These are phyloP conservation scores for Iris pallida DNA, from an alignment of 116 monocot species.

Conservation along the genomic window DNA sequence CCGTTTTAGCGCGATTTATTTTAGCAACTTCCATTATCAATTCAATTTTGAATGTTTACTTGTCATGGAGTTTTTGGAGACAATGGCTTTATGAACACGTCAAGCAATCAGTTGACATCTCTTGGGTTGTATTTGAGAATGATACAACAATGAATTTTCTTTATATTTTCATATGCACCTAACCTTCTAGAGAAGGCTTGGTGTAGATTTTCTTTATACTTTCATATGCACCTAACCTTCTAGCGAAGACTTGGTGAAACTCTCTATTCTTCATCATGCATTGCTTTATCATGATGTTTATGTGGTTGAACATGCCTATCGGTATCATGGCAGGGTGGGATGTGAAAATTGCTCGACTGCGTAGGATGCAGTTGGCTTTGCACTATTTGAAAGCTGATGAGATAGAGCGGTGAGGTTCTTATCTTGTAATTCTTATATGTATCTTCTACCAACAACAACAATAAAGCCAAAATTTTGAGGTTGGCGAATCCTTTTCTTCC, in stretches of 20 bases:
- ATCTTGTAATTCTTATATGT: background rate
- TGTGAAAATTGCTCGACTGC: conserved; percentile 65
- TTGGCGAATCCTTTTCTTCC: background rate
- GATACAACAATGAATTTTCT: too few relatives aligned
- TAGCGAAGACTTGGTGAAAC: background rate
- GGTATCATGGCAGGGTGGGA: conserved; percentile 65
- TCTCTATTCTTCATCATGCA: background rate
- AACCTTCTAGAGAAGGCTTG: background rate
- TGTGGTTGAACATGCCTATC: background rate
- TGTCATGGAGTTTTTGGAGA: too few relatives aligned
- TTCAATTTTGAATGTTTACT: too few relatives aligned
- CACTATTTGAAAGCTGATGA: conserved; percentile 68
- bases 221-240: background rate
- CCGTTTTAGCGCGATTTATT: too few relatives aligned
- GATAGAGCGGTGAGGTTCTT: conserved; percentile 66
- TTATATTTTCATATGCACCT: background rate
- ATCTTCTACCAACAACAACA: too few relatives aligned
- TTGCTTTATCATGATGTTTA: background rate
- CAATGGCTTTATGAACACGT: too few relatives aligned
- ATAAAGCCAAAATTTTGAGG: too few relatives aligned
- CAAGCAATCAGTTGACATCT: too few relatives aligned
- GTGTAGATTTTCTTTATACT: too few relatives aligned
- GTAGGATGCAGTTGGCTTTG: conserved; percentile 73
- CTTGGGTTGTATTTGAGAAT: too few relatives aligned
- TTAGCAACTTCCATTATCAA: too few relatives aligned